These are phyloP conservation scores for Scheffersomyces cryptocercus DNA, from an alignment of 1,139 yeast species.

Conservation along the genomic window DNA sequence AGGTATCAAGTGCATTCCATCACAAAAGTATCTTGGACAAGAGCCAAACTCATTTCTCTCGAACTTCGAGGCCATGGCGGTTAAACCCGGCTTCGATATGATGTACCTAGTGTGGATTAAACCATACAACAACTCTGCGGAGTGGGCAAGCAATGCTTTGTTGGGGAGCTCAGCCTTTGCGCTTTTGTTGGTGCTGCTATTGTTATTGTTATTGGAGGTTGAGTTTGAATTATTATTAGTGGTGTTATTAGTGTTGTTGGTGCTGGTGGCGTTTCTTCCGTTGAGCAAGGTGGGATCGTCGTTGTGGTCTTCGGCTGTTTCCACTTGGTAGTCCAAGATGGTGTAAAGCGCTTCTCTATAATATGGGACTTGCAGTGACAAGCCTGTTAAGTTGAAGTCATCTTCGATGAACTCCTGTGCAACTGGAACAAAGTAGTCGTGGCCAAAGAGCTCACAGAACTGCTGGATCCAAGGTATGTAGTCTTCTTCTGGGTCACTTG, in stretches of 20 bases:
- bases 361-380: constrained; percentile 81
- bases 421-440: constrained; percentile 91
- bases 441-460: constrained; percentile 85
- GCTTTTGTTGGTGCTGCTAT: constrained; percentile 5
- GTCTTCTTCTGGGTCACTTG: constrained; percentile 55
- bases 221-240: constrained; percentile 1
- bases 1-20: constrained; percentile 90
- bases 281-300: constrained; percentile 14
- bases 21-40: constrained; percentile 89
- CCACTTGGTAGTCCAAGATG: constrained; percentile 76
- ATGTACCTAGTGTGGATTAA: constrained; percentile 92
- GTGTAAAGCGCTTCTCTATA: constrained; percentile 91
- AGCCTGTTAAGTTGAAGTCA: constrained; percentile 92
- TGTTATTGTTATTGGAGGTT: not conserved
- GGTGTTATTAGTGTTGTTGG: constrained; percentile 5
- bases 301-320: constrained; percentile 58
- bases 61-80: constrained; percentile 94
- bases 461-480: constrained; percentile 88
- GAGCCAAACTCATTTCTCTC: constrained; percentile 87
- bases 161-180: constrained; percentile 55
- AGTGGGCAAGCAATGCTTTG: constrained; percentile 76
- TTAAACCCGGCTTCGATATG: constrained; percentile 84
- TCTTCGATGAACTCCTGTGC: constrained; percentile 93
- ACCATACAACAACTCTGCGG: constrained; percentile 91
- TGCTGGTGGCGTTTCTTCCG: constrained; percentile 8